A percentile compares a stretch with the other conserved stretches of the same genome.
phyloP scores from a whole-genome alignment of 495 filamentous ascomycete species.

The Aspergillus funiculosus region DNA sequence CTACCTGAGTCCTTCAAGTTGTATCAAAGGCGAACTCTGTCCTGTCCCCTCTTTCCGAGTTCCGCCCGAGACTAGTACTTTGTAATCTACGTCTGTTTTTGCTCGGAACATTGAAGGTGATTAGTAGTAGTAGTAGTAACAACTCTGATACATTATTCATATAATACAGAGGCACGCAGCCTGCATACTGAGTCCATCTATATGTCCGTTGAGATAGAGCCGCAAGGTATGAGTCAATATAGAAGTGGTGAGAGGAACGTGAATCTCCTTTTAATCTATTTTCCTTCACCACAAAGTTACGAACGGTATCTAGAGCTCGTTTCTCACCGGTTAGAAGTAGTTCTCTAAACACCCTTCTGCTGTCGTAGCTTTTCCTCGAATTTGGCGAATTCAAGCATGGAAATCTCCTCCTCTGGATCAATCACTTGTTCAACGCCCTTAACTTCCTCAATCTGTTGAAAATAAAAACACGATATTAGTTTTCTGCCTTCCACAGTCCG shows the following conservation, averaged over 20 bases:
- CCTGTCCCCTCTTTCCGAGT: conserved; percentile 1
- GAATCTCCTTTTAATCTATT: conserved; percentile 1
- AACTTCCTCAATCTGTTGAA: conserved; percentile 82
- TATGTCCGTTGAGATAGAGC: conserved; percentile 1
- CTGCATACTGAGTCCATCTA: neutral
- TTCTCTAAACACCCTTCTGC: conserved; percentile 58
- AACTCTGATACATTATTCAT: too few species aligned
- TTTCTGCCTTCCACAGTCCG: conserved; percentile 41
- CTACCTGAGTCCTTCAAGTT: too few species aligned
- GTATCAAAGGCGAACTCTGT: too few species aligned
- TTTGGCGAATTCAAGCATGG: conserved; percentile 83
- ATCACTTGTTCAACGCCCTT: conserved; percentile 86
- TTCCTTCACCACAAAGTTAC: conserved; percentile 22
- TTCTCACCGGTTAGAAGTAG: conserved; percentile 57
- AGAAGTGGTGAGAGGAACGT: neutral
- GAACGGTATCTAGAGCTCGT: conserved; percentile 57
- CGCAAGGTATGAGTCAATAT: neutral
- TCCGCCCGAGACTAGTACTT: conserved; percentile 5
- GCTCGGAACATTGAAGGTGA: too few species aligned
- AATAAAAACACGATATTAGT: conserved; percentile 7
- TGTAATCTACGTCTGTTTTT: too few species aligned
- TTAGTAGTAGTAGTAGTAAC: too few species aligned
- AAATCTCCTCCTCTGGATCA: conserved; percentile 88
- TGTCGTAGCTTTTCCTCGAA: conserved; percentile 91
- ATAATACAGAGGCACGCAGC: neutral